Conservation (phyloP, 2,329 filamentous ascomycete species). For the Aspergillus sp. region DNA sequence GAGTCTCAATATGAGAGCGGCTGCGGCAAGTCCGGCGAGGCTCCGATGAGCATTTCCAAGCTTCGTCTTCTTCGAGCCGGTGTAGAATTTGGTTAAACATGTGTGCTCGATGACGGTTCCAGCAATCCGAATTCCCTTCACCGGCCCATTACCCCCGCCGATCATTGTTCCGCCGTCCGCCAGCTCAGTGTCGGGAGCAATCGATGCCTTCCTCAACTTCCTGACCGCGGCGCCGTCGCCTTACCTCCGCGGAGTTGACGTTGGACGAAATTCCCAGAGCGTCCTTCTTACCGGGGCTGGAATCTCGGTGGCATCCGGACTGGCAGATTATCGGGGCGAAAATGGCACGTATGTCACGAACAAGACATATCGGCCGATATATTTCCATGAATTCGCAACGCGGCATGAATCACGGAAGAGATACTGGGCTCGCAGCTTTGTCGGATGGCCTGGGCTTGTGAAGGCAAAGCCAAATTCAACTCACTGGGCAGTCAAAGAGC, state of each 20-base stretch:
- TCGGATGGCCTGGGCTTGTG: constrained; percentile 83
- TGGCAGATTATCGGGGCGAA: constrained; percentile 87
- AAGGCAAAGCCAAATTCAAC: constrained; percentile 76
- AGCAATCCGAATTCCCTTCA: constrained; percentile 88
- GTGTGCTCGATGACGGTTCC: constrained; percentile 62
- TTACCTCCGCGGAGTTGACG: constrained; percentile 45
- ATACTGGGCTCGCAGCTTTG: constrained; percentile 93
- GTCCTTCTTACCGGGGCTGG: constrained; percentile 79
- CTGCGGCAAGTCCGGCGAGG: neutral
- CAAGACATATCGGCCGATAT: constrained; percentile 85
- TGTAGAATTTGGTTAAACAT: constrained; percentile 24
- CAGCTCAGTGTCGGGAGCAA: constrained; percentile 67
- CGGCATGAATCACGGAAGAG: constrained; percentile 83
- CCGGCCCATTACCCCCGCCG: constrained; percentile 74
- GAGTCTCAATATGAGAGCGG: neutral
- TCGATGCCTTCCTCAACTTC: constrained; percentile 76
- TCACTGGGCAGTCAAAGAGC: constrained; percentile 72
- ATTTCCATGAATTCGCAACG: constrained; percentile 82
- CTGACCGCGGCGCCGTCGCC: constrained; percentile 61
- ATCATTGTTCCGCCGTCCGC: constrained; percentile 73
- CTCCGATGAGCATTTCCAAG: neutral
- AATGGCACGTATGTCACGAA: constrained; percentile 93
- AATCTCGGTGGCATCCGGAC: constrained; percentile 86
- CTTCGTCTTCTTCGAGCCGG: neutral
- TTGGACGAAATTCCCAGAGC: constrained; percentile 55